Base-by-base conservation (phyloP, 139 green algal species). In the Chlamydomonas applanata region DNA sequence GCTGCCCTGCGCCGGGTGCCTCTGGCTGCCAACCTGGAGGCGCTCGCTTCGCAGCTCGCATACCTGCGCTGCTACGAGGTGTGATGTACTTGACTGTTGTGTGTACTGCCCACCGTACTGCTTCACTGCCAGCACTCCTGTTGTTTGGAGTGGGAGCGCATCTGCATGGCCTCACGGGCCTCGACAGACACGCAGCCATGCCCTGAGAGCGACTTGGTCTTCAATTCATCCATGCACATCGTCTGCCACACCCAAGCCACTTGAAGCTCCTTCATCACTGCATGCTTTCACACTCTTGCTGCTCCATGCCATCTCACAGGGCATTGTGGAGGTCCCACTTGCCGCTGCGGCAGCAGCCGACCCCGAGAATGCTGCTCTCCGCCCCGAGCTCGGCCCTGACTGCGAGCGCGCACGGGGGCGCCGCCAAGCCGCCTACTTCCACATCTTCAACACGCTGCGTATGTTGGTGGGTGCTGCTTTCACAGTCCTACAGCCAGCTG, bases 31-130 rank as follows among this genome's bases (percentile, higher is more conserved):
- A 86, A 93, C 77, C 69, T 96, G 72, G 79, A 65, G 34, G 62
- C 77, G 53, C 85, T 94, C 27, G 69, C 85, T 14, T 76, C 77
- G 0, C 88, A 94, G 79, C 86, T 97, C 61, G 86, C 88, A 2
- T 82, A 88, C 69, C 83, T 95, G 71, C 65, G 82, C 7, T 73
- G 64, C 11, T 92, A 89, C 29, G 80, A 90, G 81, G 84, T 87
- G 79, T 40, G 79, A 1, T 2, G 34, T 13, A 24, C 46, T 24
- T 56, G n/a, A n/a, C n/a, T n/a, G n/a, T n/a, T n/a, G n/a, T n/a
- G n/a, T n/a, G n/a, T n/a, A n/a, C n/a, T n/a, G n/a, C n/a, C n/a
- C n/a, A n/a, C n/a, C n/a, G n/a, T n/a, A n/a, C n/a, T n/a, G n/a
- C n/a, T n/a, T n/a, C n/a, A n/a, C n/a, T n/a, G n/a, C n/a, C n/a